Evolutionary conservation across 805 yeast species (phyloP).

Genomic region (Priceomyces carsonii): DNA sequence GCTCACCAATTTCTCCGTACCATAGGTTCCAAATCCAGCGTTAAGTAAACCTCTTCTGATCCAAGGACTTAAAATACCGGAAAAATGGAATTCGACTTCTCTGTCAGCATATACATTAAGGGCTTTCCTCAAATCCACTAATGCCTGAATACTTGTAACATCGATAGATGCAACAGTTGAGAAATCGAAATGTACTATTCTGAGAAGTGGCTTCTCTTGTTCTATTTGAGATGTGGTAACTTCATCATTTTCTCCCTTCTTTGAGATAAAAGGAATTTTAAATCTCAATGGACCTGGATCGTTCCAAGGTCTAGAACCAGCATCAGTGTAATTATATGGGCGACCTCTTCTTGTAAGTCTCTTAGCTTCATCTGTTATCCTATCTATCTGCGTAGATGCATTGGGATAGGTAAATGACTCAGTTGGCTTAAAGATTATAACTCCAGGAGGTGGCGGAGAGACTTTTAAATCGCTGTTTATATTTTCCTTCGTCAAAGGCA

Average conservation of each 20-base stretch:
- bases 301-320: constrained; percentile 86
- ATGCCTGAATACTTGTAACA: constrained; percentile 74
- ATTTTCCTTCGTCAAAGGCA: constrained; percentile 53
- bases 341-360: constrained; percentile 61
- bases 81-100: constrained; percentile 87
- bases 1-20: constrained; percentile 39
- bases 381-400: constrained; percentile 70
- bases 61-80: constrained; percentile 87
- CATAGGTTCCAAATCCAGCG: constrained; percentile 73
- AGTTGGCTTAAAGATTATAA: constrained; percentile 77
- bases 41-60: constrained; percentile 71
- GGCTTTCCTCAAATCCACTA: constrained; percentile 74
- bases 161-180: constrained; percentile 75
- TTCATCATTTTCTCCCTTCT: constrained; percentile 14
- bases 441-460: constrained; percentile 86
- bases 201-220: constrained; percentile 63
- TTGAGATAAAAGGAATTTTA: constrained; percentile 31
- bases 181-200: constrained; percentile 78
- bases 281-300: constrained; percentile 69
- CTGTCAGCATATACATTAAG: constrained; percentile 73
- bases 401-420: constrained; percentile 85
- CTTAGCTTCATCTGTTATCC: constrained; percentile 66
- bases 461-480: constrained; percentile 60
- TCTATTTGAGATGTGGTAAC: constrained; percentile 16
- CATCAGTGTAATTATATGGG: constrained; percentile 29